phyloP scores from a whole-genome alignment of 2,329 filamentous ascomycete genomes.

The Xylaria hypoxylon region DNA sequence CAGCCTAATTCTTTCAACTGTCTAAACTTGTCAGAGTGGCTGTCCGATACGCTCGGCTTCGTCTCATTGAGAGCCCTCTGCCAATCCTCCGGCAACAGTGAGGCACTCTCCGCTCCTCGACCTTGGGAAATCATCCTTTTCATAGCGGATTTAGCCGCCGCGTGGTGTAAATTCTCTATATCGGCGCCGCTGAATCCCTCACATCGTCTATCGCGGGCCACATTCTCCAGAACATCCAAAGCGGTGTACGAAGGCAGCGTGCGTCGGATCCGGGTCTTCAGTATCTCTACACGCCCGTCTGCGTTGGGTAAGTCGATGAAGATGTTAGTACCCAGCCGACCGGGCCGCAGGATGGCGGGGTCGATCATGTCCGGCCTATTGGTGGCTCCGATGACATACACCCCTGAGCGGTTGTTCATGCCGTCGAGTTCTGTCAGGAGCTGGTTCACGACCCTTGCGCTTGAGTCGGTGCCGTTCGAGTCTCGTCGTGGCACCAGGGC shows the following conservation, averaged over 20 bases:
- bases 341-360: slow-evolving; percentile 91
- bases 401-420: slow-evolving; percentile 80
- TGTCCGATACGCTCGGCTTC: slow-evolving; percentile 62
- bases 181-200: slow-evolving; percentile 80
- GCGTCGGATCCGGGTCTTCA: slow-evolving; percentile 69
- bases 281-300: slow-evolving; percentile 85
- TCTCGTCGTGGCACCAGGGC: slow-evolving; percentile 89
- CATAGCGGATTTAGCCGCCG: slow-evolving; percentile 48
- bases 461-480: slow-evolving; percentile 81
- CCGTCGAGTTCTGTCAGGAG: slow-evolving; percentile 95
- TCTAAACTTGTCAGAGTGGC: slow-evolving; percentile 57
- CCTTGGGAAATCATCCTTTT: slow-evolving; percentile 38
- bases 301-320: slow-evolving; percentile 88
- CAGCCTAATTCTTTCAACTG: slow-evolving; percentile 51
- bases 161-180: slow-evolving; percentile 63
- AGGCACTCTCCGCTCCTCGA: slow-evolving; percentile 32
- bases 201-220: slow-evolving; percentile 77
- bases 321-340: slow-evolving; percentile 86
- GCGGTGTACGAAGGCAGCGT: slow-evolving; percentile 45
- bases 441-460: slow-evolving; percentile 91
- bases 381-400: slow-evolving; percentile 94
- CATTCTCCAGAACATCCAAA: slow-evolving; percentile 52
- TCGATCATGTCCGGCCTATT: slow-evolving; percentile 98
- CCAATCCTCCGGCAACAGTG: slow-evolving; percentile 61
- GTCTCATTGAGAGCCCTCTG: slow-evolving; percentile 62